Conservation (phyloP, 2,329 filamentous ascomycete genomes). For the Escovopsis weberi region DNA sequence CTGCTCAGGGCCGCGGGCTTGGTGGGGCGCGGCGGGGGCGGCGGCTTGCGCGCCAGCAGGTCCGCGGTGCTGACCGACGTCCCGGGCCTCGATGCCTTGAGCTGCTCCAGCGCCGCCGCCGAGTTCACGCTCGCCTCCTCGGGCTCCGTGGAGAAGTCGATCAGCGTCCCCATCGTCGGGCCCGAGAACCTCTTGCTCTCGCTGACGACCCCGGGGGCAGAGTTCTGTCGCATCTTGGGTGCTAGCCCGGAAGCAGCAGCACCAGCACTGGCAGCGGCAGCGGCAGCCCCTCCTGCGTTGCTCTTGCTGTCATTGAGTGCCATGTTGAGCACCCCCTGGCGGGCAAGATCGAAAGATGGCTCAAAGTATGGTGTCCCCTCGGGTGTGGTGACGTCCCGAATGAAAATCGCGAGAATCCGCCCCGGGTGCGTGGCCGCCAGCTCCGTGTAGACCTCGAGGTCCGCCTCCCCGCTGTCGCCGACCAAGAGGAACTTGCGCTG, state of each 20-base stretch:
- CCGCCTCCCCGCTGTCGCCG: conserved; percentile 91
- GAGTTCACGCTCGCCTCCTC: conserved; percentile 22
- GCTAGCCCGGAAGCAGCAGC: too few species aligned
- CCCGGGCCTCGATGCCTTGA: conserved; percentile 11
- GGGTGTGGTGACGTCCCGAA: conserved; percentile 83
- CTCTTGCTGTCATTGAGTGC: conserved; percentile 12
- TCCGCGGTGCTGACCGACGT: conserved; percentile 16
- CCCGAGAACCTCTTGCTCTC: conserved; percentile 16
- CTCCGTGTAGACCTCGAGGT: conserved; percentile 93
- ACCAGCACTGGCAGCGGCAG: too few species aligned
- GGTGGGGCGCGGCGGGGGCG: conserved; percentile 38
- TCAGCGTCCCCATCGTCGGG: conserved; percentile 40
- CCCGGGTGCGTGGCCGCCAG: conserved; percentile 74
- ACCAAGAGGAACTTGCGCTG: conserved; percentile 79
- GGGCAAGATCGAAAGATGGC: conserved; percentile 25
- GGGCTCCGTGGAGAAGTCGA: conserved; percentile 44
- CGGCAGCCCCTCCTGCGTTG: conserved; percentile 2
- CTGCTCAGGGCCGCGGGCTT: conserved; percentile 44
- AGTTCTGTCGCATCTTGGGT: conserved; percentile 12
- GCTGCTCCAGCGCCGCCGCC: conserved; percentile 17
- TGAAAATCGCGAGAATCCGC: conserved; percentile 75
- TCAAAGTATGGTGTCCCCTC: conserved; percentile 65
- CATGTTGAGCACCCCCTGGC: conserved; percentile 13
- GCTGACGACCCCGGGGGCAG: conserved; percentile 8
- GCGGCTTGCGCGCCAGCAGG: conserved; percentile 16